Conservation (phyloP, 768 basidiomycete species). For the Tricholoma saponaceum region DNA sequence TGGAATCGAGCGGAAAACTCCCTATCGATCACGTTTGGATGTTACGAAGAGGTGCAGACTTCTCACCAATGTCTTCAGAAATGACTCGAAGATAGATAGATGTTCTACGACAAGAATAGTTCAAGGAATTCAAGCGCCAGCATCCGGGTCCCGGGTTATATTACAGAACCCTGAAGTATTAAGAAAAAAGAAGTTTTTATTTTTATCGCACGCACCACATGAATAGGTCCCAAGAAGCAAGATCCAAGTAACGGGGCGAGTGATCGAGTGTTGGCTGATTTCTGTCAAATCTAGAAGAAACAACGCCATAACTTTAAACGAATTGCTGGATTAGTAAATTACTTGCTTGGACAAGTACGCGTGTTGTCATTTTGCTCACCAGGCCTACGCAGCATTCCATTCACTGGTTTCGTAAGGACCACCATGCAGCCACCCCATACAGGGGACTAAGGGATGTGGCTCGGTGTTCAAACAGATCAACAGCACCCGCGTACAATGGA, state of each 20-base stretch:
- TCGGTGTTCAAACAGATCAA: background rate
- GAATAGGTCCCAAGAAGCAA: background rate
- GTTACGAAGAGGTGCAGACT: too few relatives aligned
- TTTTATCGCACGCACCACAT: background rate
- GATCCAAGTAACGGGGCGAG: background rate
- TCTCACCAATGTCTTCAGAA: too few relatives aligned
- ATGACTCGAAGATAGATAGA: background rate
- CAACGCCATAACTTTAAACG: background rate
- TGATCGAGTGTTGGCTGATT: background rate
- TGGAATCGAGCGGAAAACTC: too few relatives aligned
- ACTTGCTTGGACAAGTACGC: background rate
- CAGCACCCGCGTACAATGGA: background rate
- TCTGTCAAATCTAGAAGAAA: background rate
- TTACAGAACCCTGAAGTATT: background rate
- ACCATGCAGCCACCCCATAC: background rate
- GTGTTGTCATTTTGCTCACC: background rate
- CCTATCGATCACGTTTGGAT: too few relatives aligned
- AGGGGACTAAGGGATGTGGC: background rate
- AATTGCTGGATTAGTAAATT: background rate
- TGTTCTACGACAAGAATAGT: background rate
- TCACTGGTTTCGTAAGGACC: background rate
- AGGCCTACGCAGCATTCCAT: background rate
- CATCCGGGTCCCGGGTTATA: background rate
- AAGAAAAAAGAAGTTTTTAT: background rate
- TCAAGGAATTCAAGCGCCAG: background rate